These are phyloP conservation scores for Elsinoe batatas DNA, from an alignment of 2,329 filamentous ascomycete species.

Conservation along the genomic window DNA sequence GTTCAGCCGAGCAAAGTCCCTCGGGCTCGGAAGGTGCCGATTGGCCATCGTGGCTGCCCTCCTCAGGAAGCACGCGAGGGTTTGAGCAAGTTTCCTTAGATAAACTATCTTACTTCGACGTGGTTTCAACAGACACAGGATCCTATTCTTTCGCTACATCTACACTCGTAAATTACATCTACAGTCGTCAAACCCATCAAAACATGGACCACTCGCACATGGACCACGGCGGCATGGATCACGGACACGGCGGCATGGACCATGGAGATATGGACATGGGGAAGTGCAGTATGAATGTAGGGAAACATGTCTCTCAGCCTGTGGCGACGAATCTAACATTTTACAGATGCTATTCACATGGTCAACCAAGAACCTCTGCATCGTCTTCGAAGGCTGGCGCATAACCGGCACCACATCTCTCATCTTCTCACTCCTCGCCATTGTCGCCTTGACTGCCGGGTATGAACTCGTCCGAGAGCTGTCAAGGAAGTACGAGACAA, in stretches of 20 bases:
- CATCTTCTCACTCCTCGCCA: slow-evolving; percentile 68
- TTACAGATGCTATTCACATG: slow-evolving; percentile 94
- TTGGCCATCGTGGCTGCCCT: not conserved
- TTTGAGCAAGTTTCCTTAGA: slow-evolving; percentile 3
- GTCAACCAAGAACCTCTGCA: slow-evolving; percentile 87
- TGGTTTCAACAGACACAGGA: not conserved
- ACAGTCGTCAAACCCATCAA: not conserved
- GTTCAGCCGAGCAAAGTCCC: not conserved
- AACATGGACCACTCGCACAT: slow-evolving; percentile 17
- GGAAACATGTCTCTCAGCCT: slow-evolving; percentile 23
- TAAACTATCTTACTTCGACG: not conserved
- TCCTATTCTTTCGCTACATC: not conserved
- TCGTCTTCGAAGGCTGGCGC: slow-evolving; percentile 89
- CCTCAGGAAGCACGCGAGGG: not conserved
- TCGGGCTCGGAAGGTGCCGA: not conserved
- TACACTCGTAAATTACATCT: not conserved
- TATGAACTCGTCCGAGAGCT: slow-evolving; percentile 81
- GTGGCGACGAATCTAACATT: not conserved
- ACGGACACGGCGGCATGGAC: slow-evolving; percentile 47
- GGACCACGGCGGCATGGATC: slow-evolving; percentile 31
- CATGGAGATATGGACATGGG: slow-evolving; percentile 49
- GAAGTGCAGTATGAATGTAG: slow-evolving; percentile 80
- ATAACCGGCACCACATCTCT: slow-evolving; percentile 65
- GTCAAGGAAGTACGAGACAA: slow-evolving; percentile 64
- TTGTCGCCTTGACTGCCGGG: slow-evolving; percentile 76